A percentile compares a stretch with the other conserved stretches of the same genome.
Conservation (phyloP, 2,329 filamentous ascomycete species). For the Ophiostoma tasmaniense region DNA sequence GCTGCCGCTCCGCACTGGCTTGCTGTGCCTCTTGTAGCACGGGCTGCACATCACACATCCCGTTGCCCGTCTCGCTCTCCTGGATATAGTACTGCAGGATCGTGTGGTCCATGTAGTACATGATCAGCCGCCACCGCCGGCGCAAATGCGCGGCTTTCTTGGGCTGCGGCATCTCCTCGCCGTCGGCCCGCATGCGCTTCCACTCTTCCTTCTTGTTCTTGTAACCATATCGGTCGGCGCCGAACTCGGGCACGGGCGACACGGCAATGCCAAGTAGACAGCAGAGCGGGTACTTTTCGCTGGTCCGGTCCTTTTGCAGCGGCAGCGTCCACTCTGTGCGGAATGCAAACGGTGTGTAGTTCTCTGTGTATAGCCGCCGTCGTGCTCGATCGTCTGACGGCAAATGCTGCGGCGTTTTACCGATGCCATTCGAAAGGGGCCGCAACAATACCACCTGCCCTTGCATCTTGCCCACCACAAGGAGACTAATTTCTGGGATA, state of each 20-base stretch:
- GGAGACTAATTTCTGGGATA: constrained; percentile 61
- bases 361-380: not conserved
- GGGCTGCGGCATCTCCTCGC: constrained; percentile 24
- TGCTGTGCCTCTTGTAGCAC: not conserved
- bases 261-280: constrained; percentile 60
- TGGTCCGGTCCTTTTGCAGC: constrained; percentile 20
- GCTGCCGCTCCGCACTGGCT: not conserved
- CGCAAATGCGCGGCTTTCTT: not conserved
- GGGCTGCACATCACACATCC: not conserved
- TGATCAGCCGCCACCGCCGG: constrained; percentile 55
- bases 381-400: not conserved
- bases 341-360: constrained; percentile 27
- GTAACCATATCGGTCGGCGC: constrained; percentile 24
- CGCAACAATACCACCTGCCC: constrained; percentile 57
- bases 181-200: not conserved
- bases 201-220: constrained; percentile 1
- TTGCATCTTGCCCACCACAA: constrained; percentile 57
- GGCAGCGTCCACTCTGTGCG: constrained; percentile 48
- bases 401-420: not conserved
- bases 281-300: constrained; percentile 30
- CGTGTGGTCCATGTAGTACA: constrained; percentile 63
- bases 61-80: not conserved
- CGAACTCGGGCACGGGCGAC: constrained; percentile 49
- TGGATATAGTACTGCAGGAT: constrained; percentile 51
- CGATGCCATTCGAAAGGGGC: constrained; percentile 39